These are phyloP conservation scores for Harrya chromipes DNA, from an alignment of 768 basidiomycete species.

Conservation along the genomic window DNA sequence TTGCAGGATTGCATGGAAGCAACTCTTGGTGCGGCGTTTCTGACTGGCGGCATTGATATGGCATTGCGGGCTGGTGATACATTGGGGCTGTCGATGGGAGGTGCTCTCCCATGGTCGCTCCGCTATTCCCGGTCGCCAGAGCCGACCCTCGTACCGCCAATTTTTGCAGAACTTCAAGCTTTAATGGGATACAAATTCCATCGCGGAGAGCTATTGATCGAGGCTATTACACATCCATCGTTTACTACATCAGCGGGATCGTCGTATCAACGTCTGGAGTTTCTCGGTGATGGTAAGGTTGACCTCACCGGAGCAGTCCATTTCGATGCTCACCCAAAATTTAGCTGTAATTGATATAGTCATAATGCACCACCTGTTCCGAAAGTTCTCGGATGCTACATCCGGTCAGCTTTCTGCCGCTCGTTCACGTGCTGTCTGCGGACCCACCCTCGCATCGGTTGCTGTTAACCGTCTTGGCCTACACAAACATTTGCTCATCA, in stretches of 20 bases:
- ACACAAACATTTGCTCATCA: conserved; percentile 68
- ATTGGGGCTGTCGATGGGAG: conserved; percentile 73
- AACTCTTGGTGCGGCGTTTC: conserved; percentile 70
- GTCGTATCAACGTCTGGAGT: conserved; percentile 86
- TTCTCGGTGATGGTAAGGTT: conserved; percentile 80
- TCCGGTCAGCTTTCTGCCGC: conserved; percentile 77
- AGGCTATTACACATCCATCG: conserved; percentile 87
- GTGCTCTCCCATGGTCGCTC: conserved; percentile 61
- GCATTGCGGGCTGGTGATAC: conserved; percentile 61
- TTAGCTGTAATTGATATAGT: conserved; percentile 70
- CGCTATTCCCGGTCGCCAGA: conserved; percentile 43
- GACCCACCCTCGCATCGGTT: conserved; percentile 66
- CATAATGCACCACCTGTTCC: conserved; percentile 67
- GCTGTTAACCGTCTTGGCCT: conserved; percentile 62
- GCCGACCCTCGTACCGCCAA: conserved; percentile 36
- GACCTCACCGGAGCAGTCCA: neutral
- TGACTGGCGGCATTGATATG: conserved; percentile 68
- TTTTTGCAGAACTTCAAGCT: conserved; percentile 58
- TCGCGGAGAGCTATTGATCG: conserved; percentile 57
- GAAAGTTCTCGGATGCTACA: conserved; percentile 64
- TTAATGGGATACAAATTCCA: conserved; percentile 69
- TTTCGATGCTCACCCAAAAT: conserved; percentile 8
- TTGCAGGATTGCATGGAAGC: conserved; percentile 91
- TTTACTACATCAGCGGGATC: conserved; percentile 50
- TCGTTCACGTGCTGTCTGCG: conserved; percentile 68